Conservation (phyloP, 2,329 filamentous ascomycete genomes). For the Pyricularia pennisetigena region DNA sequence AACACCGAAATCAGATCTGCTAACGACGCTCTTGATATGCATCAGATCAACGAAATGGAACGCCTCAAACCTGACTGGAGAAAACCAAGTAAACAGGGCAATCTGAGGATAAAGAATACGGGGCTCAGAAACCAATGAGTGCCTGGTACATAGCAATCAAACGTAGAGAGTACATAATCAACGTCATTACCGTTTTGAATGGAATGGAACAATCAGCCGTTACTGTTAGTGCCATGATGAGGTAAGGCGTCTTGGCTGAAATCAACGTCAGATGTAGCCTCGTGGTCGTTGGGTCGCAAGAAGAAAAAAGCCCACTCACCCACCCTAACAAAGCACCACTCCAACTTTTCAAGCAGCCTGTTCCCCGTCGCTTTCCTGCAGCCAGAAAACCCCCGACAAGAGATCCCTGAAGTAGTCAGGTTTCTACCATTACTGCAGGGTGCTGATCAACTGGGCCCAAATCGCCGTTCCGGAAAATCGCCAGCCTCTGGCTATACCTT, state of each 20-base stretch:
- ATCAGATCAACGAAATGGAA: too few species aligned
- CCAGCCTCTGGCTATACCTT: not conserved
- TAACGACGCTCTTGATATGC: too few species aligned
- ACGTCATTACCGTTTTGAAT: not conserved
- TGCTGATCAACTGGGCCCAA: conserved; percentile 3
- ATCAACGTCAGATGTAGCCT: not conserved
- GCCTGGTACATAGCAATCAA: not conserved
- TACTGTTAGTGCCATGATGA: not conserved
- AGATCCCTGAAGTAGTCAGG: not conserved
- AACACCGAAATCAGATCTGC: too few species aligned
- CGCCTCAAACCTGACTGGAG: too few species aligned
- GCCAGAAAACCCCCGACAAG: not conserved
- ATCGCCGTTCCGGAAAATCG: not conserved
- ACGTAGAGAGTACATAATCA: not conserved
- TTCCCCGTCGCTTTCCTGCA: not conserved
- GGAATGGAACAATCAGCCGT: not conserved
- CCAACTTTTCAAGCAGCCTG: not conserved
- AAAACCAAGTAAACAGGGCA: not conserved
- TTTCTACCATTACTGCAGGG: not conserved
- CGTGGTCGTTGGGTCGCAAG: not conserved
- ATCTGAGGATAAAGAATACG: not conserved
- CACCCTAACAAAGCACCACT: not conserved
- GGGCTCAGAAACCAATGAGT: not conserved
- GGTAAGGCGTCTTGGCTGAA: not conserved
- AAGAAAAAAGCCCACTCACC: not conserved